These are phyloP conservation scores for Irpex sp. DNA, from an alignment of 1,284 basidiomycete genomes.

Conservation along the genomic window DNA sequence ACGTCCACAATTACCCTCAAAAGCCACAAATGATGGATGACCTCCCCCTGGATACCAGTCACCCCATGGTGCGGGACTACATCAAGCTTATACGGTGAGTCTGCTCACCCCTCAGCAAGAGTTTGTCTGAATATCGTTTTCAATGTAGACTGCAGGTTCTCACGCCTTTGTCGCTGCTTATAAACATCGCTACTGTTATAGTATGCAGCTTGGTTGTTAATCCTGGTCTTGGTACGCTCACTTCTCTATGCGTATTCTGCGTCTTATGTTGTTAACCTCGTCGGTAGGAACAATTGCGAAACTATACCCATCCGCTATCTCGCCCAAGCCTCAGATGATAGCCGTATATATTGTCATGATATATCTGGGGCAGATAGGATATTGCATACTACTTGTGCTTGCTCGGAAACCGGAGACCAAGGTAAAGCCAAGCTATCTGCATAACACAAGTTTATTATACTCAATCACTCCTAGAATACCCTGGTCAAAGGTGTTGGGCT, in stretches of 20 bases:
- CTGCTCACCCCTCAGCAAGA: not conserved
- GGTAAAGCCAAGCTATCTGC: slow-evolving; percentile 31
- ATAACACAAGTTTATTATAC: not conserved
- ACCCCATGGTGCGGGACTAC: slow-evolving; percentile 30
- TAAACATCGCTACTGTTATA: slow-evolving; percentile 61
- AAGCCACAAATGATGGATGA: slow-evolving; percentile 8
- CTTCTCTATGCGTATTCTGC: not conserved
- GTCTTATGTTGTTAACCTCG: not conserved
- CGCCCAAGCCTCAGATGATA: slow-evolving; percentile 63
- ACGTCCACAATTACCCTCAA: not conserved
- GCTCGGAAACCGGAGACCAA: slow-evolving; percentile 79
- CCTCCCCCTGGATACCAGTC: slow-evolving; percentile 26
- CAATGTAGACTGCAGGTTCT: slow-evolving; percentile 63
- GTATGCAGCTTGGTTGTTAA: slow-evolving; percentile 52
- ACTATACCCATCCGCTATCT: slow-evolving; percentile 67
- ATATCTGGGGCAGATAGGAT: slow-evolving; percentile 69
- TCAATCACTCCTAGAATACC: slow-evolving; percentile 39
- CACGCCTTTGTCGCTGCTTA: slow-evolving; percentile 72
- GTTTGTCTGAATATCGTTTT: not conserved
- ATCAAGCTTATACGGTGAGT: slow-evolving; percentile 27
- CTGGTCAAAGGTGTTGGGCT: slow-evolving; percentile 76
- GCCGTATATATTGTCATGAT: slow-evolving; percentile 63
- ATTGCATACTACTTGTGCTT: slow-evolving; percentile 73
- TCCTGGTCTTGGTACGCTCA: slow-evolving; percentile 48
- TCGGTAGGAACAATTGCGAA: slow-evolving; percentile 47